phyloP scores from a whole-genome alignment of 352 stramenopile species.

The Blastocystis hominis region DNA sequence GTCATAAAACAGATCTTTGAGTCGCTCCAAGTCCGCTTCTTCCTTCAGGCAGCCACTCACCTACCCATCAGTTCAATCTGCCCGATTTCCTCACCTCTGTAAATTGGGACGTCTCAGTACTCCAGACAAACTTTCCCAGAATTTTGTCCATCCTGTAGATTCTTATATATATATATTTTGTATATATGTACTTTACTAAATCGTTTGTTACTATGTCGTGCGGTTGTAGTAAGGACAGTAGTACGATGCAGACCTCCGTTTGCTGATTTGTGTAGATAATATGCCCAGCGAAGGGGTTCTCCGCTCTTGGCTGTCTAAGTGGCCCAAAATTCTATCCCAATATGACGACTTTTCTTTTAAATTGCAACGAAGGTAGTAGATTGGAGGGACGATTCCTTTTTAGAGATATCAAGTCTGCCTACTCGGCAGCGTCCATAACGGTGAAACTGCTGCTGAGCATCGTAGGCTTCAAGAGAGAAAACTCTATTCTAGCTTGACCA shows the following conservation, averaged over 20 bases:
- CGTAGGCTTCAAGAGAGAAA: not conserved
- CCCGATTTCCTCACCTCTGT: not conserved
- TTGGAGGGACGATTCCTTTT: not conserved
- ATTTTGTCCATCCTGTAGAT: not conserved
- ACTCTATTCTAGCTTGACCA: not conserved
- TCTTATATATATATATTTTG: not conserved
- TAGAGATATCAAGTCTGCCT: constrained; percentile 40
- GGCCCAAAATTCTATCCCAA: not conserved
- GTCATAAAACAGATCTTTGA: not conserved
- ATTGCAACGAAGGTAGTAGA: not conserved
- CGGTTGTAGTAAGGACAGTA: not conserved
- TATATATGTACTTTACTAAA: not conserved
- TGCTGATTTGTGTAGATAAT: not conserved
- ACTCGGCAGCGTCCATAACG: constrained; percentile 16
- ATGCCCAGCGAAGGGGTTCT: not conserved
- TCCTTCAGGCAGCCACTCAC: not conserved
- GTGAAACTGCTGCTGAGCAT: not conserved
- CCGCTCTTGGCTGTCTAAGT: constrained; percentile 12
- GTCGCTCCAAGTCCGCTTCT: not conserved
- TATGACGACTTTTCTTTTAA: constrained; percentile 54
- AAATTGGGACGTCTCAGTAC: not conserved
- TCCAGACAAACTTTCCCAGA: constrained; percentile 52
- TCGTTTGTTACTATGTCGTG: not conserved
- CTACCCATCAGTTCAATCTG: not conserved
- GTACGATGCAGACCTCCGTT: not conserved